These are phyloP conservation scores for Clavariopsis aquatica DNA, from an alignment of 495 filamentous ascomycete genomes.

Conservation along the genomic window DNA sequence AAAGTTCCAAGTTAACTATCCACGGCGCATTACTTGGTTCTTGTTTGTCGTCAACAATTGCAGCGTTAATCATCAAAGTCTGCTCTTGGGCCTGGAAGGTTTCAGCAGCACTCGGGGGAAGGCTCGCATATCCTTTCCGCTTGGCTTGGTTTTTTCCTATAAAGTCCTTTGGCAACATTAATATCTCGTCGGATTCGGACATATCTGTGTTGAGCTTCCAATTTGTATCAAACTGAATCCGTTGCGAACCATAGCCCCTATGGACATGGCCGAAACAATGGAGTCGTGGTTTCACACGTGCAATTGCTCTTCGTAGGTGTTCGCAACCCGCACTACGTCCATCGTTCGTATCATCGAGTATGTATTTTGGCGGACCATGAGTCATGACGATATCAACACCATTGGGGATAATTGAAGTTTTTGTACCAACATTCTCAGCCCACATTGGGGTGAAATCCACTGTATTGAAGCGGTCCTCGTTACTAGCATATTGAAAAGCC, in stretches of 20 bases:
- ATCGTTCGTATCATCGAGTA: constrained; percentile 18
- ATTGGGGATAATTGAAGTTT: constrained; percentile 12
- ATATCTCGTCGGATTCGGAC: constrained; percentile 1
- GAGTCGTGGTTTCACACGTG: constrained; percentile 51
- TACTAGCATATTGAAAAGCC: constrained; percentile 25
- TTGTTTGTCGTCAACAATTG: constrained; percentile 56
- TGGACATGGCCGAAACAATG: constrained; percentile 67
- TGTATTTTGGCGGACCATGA: constrained; percentile 34
- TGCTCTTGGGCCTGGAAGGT: constrained; percentile 52
- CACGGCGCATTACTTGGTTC: constrained; percentile 57
- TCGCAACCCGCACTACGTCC: constrained; percentile 22
- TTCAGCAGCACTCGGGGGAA: constrained; percentile 41
- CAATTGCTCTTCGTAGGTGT: constrained; percentile 44
- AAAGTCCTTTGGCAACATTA: constrained; percentile 13
- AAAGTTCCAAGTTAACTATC: constrained; percentile 65
- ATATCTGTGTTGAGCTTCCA: not conserved
- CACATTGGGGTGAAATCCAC: constrained; percentile 6
- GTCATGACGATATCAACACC: constrained; percentile 37
- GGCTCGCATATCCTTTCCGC: constrained; percentile 44
- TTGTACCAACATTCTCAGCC: constrained; percentile 35
- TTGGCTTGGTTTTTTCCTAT: constrained; percentile 42
- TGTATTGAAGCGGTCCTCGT: constrained; percentile 31
- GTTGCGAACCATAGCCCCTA: constrained; percentile 41
- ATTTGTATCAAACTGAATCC: constrained; percentile 10
- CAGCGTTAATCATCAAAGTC: constrained; percentile 73